These are phyloP conservation scores for Triticum turgidum DNA, from an alignment of 176 grass and related monocot genomes.

Conservation along the genomic window DNA sequence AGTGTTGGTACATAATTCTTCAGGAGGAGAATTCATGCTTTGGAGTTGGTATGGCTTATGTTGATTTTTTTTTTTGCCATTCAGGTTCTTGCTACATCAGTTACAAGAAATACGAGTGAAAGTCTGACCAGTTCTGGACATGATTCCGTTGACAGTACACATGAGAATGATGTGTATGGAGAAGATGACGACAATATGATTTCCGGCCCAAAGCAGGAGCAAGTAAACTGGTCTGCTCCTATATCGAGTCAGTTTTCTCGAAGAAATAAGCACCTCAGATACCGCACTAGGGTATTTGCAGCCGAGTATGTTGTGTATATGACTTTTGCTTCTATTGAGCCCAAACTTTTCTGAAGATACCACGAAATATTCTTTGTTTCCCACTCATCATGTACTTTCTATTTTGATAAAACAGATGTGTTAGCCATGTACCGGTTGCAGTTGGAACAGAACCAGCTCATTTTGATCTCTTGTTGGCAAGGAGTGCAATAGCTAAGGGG, in stretches of 20 bases:
- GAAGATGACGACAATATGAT: constrained; percentile 98
- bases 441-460: constrained; percentile 92
- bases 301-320: constrained; percentile 72
- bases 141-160: constrained; percentile 42
- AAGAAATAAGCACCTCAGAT: constrained; percentile 93
- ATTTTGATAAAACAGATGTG: constrained; percentile 64
- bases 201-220: constrained; percentile 59
- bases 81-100: constrained; percentile 92
- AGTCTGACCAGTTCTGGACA: constrained; percentile 49
- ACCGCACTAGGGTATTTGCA: constrained; percentile 91
- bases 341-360: constrained; percentile 22
- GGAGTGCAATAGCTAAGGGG: constrained; percentile 45
- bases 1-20: constrained; percentile 20
- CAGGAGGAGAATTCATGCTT: neutral
- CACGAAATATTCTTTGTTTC: constrained; percentile 7
- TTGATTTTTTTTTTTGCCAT: constrained; percentile 25
- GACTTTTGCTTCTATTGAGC: constrained; percentile 6
- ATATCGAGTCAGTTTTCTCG: constrained; percentile 48
- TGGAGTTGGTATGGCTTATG: constrained; percentile 27
- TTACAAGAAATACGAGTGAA: constrained; percentile 51
- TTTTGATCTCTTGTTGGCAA: constrained; percentile 87
- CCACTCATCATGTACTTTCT: constrained; percentile 10
- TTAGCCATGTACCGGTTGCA: constrained; percentile 83
- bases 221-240: constrained; percentile 38
- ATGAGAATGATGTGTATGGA: constrained; percentile 63